phyloP scores from a whole-genome alignment of 116 monocot species.

The Dioscorea cayenensis region DNA sequence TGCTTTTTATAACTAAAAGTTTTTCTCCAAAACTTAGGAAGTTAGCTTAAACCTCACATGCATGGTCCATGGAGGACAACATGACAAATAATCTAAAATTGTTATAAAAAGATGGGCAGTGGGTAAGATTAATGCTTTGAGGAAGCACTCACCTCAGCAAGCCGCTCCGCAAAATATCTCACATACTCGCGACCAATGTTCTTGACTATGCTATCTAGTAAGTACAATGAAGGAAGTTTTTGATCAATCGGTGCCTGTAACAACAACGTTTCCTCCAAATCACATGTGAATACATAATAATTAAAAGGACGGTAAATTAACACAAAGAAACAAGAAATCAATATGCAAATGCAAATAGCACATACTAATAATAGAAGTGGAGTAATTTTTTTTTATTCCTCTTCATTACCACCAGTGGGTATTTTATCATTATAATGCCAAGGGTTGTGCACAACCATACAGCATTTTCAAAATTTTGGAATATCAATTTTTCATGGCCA shows the following conservation, averaged over 20 bases:
- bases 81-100: too few species aligned
- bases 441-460: too few species aligned
- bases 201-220: constrained; percentile 89
- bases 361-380: background rate
- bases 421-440: too few species aligned
- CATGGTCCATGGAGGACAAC: background rate
- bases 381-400: background rate
- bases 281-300: background rate
- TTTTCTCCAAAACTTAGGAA: constrained; percentile 56
- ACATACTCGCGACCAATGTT: constrained; percentile 82
- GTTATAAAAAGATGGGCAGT: background rate
- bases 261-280: background rate
- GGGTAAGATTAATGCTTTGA: background rate
- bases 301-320: background rate
- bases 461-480: too few species aligned
- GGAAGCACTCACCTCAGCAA: constrained; percentile 50
- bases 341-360: background rate
- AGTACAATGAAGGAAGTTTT: constrained; percentile 73
- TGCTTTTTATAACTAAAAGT: constrained; percentile 6
- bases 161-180: constrained; percentile 60
- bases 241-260: constrained; percentile 65
- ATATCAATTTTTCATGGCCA: too few species aligned
- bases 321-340: background rate
- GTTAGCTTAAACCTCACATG: background rate
- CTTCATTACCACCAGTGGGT: too few species aligned